Base-by-base conservation (phyloP, 2,329 filamentous ascomycete species). In the Cercospora sp. region DNA sequence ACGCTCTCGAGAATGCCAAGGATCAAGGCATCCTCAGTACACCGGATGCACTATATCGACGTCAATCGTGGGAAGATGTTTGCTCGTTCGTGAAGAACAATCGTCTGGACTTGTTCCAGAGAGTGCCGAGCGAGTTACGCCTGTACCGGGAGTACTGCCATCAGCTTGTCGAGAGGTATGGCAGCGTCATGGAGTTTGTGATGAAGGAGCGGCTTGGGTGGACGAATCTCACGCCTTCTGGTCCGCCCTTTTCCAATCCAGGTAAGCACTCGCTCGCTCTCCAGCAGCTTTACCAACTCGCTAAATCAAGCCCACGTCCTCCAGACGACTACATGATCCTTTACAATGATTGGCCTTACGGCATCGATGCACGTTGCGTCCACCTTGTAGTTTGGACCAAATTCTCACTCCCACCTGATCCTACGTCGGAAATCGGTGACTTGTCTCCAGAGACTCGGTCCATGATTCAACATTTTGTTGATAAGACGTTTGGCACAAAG, bases 301-400 rank as follows among this genome's bases (percentile, higher is more conserved):
- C 48, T 53, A 7, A 55, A 26, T 23, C 8, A 55, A 53, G 12
- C 48, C 23, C 48, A 55, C 13, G 13, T 10, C 48, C 20, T 55
- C 10, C 48, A 72, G 65, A 65, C n/a, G 64, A 69, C 53, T 81
- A 90, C 74, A 93, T 89, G 78, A 89, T 96, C 59, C 79, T 97
- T 48, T 87, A 87, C 80, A 98, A 98, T 77, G 94, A 98, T 83
- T 97, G 93, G 92, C 94, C 94, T 0, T 98, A 97, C 76, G 93
- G 92, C 0, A 84, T 97, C 63, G 92, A 95, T 74, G 77, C 83
- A 58, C 84, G 86, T 62, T 94, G 97, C 71, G 87, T 92, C 16
- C 94, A 97, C 77, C 83, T 97, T 2, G 92, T 97, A 5, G 88
- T 97, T 12, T 98, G 94, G 94, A 95, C 91, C 59, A 97, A 97